Conservation (phyloP, 179 eudicot species). For the Vitellaria paradoxa region DNA sequence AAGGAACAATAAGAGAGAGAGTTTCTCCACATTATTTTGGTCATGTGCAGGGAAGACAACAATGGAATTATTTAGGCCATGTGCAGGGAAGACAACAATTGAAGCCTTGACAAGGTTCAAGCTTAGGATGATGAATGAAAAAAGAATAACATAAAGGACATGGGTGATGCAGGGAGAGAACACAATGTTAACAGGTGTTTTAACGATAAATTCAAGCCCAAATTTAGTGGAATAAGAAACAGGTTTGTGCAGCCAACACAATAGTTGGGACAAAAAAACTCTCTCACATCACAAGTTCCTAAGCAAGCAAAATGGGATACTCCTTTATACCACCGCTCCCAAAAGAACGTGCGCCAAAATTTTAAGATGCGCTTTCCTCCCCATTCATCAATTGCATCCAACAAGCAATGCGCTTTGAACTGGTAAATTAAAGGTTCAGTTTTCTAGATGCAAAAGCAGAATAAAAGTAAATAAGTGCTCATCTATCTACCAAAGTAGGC, state of each 20-base stretch:
- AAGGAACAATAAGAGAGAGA: background rate
- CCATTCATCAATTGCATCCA: background rate
- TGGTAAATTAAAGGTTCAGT: background rate
- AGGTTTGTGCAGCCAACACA: background rate
- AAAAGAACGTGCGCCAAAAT: background rate
- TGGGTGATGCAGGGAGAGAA: background rate
- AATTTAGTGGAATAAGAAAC: background rate
- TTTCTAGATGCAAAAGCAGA: background rate
- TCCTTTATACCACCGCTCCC: background rate
- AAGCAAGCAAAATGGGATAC: background rate
- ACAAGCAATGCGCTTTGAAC: background rate
- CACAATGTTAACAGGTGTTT: background rate
- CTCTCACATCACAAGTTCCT: background rate
- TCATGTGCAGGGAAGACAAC: too few species aligned
- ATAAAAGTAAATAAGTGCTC: background rate
- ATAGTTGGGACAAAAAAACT: background rate
- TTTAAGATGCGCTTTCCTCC: background rate
- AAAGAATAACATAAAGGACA: background rate
- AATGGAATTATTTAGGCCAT: background rate
- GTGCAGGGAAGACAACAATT: too few species aligned
- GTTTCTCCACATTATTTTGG: background rate
- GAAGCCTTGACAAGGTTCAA: conserved; percentile 3
- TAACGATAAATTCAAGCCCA: background rate
- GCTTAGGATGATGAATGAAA: background rate
- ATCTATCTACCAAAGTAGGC: background rate